These are phyloP conservation scores for Globisporangium nagaii DNA, from an alignment of 352 stramenopile genomes.

Conservation along the genomic window DNA sequence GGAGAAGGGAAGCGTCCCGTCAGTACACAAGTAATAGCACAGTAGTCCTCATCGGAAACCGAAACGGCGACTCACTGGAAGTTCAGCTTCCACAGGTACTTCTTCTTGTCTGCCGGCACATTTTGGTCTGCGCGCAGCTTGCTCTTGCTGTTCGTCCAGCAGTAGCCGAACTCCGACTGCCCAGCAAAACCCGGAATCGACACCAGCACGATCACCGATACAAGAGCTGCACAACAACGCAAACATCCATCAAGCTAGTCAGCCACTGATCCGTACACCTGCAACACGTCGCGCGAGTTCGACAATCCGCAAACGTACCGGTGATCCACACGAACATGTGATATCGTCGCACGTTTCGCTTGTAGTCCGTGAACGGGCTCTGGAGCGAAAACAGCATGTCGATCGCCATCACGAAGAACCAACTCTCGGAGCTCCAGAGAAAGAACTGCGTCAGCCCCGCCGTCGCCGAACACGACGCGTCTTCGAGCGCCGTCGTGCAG, in stretches of 20 bases:
- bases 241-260: background rate
- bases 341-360: slow-evolving; percentile 77
- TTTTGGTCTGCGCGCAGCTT: slow-evolving; percentile 26
- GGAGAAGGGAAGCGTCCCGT: background rate
- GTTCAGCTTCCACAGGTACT: slow-evolving; percentile 80
- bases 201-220: slow-evolving; percentile 67
- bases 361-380: slow-evolving; percentile 88
- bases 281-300: background rate
- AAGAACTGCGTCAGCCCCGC: slow-evolving; percentile 84
- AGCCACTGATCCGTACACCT: background rate
- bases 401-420: slow-evolving; percentile 88
- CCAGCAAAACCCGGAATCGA: slow-evolving; percentile 66
- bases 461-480: slow-evolving; percentile 49
- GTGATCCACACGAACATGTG: slow-evolving; percentile 80
- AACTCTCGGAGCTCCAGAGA: slow-evolving; percentile 83
- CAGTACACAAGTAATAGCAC: background rate
- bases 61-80: slow-evolving; percentile 49
- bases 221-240: slow-evolving; percentile 27
- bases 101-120: slow-evolving; percentile 27
- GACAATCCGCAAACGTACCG: slow-evolving; percentile 21
- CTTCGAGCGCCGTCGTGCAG: slow-evolving; percentile 29
- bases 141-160: slow-evolving; percentile 73
- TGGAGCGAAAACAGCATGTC: slow-evolving; percentile 82
- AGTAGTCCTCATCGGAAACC: background rate
- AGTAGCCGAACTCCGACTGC: slow-evolving; percentile 80